These are phyloP conservation scores for Lentinus polychrous DNA, from an alignment of 1,284 basidiomycete genomes.

Conservation along the genomic window DNA sequence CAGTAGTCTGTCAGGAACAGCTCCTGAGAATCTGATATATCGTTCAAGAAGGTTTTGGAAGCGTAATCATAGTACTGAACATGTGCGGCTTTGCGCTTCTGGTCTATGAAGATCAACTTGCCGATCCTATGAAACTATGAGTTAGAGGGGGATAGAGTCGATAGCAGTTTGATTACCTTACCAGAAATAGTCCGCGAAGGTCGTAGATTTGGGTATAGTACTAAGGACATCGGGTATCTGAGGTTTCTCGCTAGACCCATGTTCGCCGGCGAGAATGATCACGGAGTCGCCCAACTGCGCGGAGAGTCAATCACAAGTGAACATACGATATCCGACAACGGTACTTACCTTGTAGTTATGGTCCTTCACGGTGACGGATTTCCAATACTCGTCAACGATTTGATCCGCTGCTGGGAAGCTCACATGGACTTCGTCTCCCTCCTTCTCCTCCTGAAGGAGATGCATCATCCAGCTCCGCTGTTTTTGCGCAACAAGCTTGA, in stretches of 20 bases:
- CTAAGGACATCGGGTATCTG: constrained; percentile 21
- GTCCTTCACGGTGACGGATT: constrained; percentile 29
- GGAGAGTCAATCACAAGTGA: constrained; percentile 5
- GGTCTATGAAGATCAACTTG: constrained; percentile 46
- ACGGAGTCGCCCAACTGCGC: constrained; percentile 52
- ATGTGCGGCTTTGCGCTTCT: constrained; percentile 38
- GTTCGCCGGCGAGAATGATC: constrained; percentile 35
- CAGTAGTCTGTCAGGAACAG: constrained; percentile 56
- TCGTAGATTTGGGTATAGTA: constrained; percentile 29
- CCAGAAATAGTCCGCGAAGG: constrained; percentile 56
- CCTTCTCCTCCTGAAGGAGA: constrained; percentile 8
- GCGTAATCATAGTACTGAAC: constrained; percentile 68
- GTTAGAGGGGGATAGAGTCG: constrained; percentile 6
- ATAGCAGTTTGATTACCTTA: constrained; percentile 20
- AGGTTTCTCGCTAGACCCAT: constrained; percentile 19
- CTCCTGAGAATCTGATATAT: constrained; percentile 55
- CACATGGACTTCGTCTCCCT: constrained; percentile 6
- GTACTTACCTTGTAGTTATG: constrained; percentile 29
- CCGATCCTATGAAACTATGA: constrained; percentile 47
- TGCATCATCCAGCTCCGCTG: constrained; percentile 7
- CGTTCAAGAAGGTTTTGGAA: constrained; percentile 46
- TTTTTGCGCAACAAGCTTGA: constrained; percentile 8
- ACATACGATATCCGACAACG: constrained; percentile 1
- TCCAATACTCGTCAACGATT: constrained; percentile 17
- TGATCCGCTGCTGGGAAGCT: constrained; percentile 9